Conservation (phyloP, 352 stramenopile genomes). For the Pythium phragmitis region DNA sequence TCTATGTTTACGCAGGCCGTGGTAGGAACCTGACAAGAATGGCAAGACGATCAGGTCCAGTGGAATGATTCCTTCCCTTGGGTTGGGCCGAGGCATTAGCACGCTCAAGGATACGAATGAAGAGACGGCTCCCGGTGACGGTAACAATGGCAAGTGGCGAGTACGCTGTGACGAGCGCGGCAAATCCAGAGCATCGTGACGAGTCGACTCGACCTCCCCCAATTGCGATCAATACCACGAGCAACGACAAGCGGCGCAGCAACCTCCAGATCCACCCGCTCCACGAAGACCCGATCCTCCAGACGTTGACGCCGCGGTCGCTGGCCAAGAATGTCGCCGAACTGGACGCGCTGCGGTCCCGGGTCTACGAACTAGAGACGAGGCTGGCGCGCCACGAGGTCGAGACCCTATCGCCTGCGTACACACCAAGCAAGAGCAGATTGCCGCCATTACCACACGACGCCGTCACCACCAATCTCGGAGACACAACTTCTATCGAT, state of each 20-base stretch:
- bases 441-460: conserved; percentile 38
- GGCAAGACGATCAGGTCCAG: background rate
- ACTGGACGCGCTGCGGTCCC: conserved; percentile 43
- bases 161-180: background rate
- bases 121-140: conserved; percentile 12
- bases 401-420: conserved; percentile 30
- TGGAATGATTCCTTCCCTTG: background rate
- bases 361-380: conserved; percentile 52
- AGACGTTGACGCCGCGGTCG: conserved; percentile 50
- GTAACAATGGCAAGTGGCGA: background rate
- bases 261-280: conserved; percentile 50
- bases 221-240: conserved; percentile 13
- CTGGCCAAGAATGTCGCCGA: conserved; percentile 59
- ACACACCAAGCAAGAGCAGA: conserved; percentile 37
- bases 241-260: conserved; percentile 18
- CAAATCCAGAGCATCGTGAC: conserved; percentile 8
- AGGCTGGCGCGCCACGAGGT: conserved; percentile 54
- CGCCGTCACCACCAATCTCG: background rate
- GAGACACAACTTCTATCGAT: background rate
- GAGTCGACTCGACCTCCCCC: conserved; percentile 5
- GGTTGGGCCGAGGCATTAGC: background rate
- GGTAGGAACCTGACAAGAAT: background rate
- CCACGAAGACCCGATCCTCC: conserved; percentile 39
- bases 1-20: conserved; percentile 6
- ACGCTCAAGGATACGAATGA: conserved; percentile 7